Evolutionary conservation across 2,329 filamentous ascomycete genomes (phyloP).

Genomic region (Metarhizium album): DNA sequence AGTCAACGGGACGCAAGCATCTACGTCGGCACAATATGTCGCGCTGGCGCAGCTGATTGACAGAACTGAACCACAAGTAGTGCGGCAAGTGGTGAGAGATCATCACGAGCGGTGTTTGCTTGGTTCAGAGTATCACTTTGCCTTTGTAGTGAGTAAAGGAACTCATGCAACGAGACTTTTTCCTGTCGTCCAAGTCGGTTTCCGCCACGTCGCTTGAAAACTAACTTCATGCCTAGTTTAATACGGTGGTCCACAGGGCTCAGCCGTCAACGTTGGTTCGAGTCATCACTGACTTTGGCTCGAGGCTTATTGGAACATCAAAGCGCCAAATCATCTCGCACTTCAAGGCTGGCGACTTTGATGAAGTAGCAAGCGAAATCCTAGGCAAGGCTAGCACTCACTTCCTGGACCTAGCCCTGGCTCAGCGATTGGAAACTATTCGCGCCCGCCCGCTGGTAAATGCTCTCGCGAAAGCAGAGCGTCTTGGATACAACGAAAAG

Average conservation of each 20-base stretch:
- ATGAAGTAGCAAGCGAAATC: conserved; percentile 32
- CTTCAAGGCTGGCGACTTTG: conserved; percentile 30
- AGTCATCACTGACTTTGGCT: conserved; percentile 35
- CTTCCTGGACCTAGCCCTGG: conserved; percentile 44
- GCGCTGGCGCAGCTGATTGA: conserved; percentile 21
- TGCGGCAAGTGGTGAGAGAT: conserved; percentile 38
- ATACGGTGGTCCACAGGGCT: conserved; percentile 37
- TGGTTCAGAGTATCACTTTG: conserved; percentile 41
- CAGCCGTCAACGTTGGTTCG: conserved; percentile 23
- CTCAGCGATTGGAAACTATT: conserved; percentile 40
- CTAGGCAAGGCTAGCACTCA: conserved; percentile 33
- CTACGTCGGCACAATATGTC: background rate
- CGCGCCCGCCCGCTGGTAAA: conserved; percentile 44
- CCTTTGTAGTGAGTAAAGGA: conserved; percentile 37
- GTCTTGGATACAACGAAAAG: conserved; percentile 42
- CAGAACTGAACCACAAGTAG: conserved; percentile 30
- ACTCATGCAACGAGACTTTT: background rate
- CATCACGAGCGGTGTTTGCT: conserved; percentile 38
- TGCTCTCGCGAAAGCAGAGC: conserved; percentile 43
- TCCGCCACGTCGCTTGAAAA: background rate
- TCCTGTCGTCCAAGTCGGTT: background rate
- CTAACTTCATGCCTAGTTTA: conserved; percentile 30
- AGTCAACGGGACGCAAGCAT: background rate
- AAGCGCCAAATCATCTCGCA: conserved; percentile 31
- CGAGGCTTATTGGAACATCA: conserved; percentile 28